Evolutionary conservation across 2,329 filamentous ascomycete species (phyloP), one percentile per base, ranked within the genome.

Genomic region (Trichothecium roseum): DNA sequence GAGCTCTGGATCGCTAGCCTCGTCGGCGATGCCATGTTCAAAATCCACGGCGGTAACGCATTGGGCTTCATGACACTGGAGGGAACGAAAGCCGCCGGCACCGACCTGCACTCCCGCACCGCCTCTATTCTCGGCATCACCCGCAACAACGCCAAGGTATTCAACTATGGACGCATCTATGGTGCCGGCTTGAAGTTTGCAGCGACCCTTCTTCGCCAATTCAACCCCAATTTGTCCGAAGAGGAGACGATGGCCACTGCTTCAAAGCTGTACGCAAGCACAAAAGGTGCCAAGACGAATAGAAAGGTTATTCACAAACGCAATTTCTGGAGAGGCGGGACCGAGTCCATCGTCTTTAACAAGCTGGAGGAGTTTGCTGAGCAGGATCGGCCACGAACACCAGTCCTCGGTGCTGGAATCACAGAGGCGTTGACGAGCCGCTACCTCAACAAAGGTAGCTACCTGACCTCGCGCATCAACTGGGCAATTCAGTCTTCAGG

Each of bases 61-160:
- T 84, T 98, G 39, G 91, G 93, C 1, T 98, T 98, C 65, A 98
- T 98, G 93, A 98, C 91, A 0, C 68, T 98, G 1, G 93, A 98
- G 62, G 89, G 91, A 12, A 91, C 86, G 34, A 96, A 98, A 60
- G 80, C 86, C 5, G 86, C 84, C 3, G 89, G 89, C 4, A 98
- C 89, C 0, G 89, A 98, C 56, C 63, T 96, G 37, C 89, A 98
- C 59, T 95, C 88, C 6, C 84, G 89, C 22, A 98, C 91, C 18
- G 93, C 91, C 2, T 71, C 73, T 5, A 98, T 98, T 38, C 60
- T 98, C 3, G 89, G 88, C 6, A 98, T 98, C 41, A 93, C 86
- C 3, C 75, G 91, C 41, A 95, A 95, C 50, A 79, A 95, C 50
- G 91, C 91, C 39, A 98, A 98, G 54, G 78, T 98, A 1, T 98